Percentiles rank a stretch among this genome's conserved stretches.
Conservation (phyloP, 208 protist species). For the Leishmania tropica region DNA sequence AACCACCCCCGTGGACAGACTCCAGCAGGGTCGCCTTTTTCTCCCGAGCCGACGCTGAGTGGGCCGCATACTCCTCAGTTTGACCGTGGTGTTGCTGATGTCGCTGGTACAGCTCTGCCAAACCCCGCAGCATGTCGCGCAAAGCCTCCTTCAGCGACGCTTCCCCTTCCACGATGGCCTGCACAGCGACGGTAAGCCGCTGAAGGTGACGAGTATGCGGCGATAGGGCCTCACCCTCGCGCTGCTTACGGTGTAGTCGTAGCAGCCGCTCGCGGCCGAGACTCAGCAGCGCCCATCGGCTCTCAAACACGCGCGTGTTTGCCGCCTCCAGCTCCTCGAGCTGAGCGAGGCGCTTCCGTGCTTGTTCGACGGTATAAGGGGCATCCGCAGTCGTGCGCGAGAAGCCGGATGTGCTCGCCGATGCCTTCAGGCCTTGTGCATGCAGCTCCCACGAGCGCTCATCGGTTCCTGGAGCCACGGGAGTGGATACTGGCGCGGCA, state of each 20-base stretch:
- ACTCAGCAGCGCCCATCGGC: conserved; percentile 15
- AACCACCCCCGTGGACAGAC: background rate
- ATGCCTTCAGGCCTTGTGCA: background rate
- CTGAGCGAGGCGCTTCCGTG: conserved; percentile 21
- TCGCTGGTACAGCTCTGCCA: background rate
- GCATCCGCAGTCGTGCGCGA: background rate
- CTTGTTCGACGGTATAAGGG: conserved; percentile 13
- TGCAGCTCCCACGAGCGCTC: background rate
- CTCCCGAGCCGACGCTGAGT: background rate
- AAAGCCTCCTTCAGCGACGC: conserved; percentile 13
- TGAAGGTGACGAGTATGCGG: conserved; percentile 9
- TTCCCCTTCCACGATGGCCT: conserved; percentile 31
- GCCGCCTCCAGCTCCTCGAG: conserved; percentile 17
- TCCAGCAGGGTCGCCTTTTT: background rate
- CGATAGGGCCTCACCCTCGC: background rate
- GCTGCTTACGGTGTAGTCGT: conserved; percentile 2
- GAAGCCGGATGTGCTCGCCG: background rate
- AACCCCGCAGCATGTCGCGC: background rate
- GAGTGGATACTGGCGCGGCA: background rate
- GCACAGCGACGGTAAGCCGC: background rate
- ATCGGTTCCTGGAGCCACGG: background rate
- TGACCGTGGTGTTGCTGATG: background rate
- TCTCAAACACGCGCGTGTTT: conserved; percentile 27
- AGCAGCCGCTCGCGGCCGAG: conserved; percentile 18
- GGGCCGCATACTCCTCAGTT: background rate